phyloP scores from a whole-genome alignment of 1,284 basidiomycete genomes.

The Mycosarcoma maydis region DNA sequence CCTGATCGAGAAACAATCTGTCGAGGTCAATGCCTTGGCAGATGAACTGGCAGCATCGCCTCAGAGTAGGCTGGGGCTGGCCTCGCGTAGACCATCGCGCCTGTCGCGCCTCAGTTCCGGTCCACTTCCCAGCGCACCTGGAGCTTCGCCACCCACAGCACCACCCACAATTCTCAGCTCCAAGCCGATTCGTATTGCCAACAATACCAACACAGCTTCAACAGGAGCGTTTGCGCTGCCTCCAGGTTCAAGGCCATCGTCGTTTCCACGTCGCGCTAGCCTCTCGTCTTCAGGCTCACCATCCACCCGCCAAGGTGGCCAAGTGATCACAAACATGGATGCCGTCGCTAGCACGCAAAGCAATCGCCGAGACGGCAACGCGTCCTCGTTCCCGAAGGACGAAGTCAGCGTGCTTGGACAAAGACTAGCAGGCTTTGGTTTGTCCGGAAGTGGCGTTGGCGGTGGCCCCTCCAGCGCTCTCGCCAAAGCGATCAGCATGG shows the following conservation, averaged over 20 bases:
- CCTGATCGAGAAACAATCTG: slow-evolving; percentile 72
- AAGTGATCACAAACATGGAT: slow-evolving; percentile 34
- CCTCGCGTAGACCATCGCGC: slow-evolving; percentile 46
- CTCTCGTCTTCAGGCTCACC: slow-evolving; percentile 46
- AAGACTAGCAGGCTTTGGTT: slow-evolving; percentile 28
- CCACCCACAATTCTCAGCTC: slow-evolving; percentile 7
- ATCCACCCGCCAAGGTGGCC: slow-evolving; percentile 36
- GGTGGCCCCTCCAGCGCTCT: slow-evolving; percentile 60
- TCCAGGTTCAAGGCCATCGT: slow-evolving; percentile 45
- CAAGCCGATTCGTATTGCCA: slow-evolving; percentile 24
- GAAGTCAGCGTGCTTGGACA: slow-evolving; percentile 45
- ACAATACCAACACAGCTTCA: slow-evolving; percentile 11
- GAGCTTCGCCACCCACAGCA: slow-evolving; percentile 21
- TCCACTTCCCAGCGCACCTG: slow-evolving; percentile 6
- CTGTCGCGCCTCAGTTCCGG: slow-evolving; percentile 45
- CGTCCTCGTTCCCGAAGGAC: slow-evolving; percentile 18
- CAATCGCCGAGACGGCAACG: slow-evolving; percentile 16
- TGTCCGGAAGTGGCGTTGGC: slow-evolving; percentile 5
- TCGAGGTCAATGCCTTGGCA: slow-evolving; percentile 72
- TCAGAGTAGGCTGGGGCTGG: slow-evolving; percentile 21
- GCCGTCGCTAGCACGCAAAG: slow-evolving; percentile 27
- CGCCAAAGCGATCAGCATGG: slow-evolving; percentile 84
- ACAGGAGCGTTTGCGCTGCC: slow-evolving; percentile 56
- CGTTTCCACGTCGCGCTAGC: slow-evolving; percentile 41
- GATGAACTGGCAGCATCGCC: slow-evolving; percentile 67